A percentile compares a stretch with the other conserved stretches of the same genome.
phyloP scores from a whole-genome alignment of 2,329 filamentous ascomycete genomes.

The Calonectria pseudoturangicola region DNA sequence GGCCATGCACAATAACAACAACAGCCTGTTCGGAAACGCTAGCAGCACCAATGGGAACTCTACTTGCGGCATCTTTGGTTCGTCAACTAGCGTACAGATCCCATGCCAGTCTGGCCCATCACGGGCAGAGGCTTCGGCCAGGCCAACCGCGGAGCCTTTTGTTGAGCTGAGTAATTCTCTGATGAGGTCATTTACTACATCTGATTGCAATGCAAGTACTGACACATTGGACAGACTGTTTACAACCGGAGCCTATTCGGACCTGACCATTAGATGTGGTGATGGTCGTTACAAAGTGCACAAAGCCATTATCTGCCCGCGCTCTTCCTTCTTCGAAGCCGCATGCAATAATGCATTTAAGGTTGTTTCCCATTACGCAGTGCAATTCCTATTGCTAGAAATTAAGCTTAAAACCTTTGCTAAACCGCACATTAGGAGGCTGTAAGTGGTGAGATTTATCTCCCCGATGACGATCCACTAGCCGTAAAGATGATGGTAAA shows the following conservation, averaged over 20 bases:
- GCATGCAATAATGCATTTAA: constrained; percentile 4
- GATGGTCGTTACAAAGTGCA: constrained; percentile 31
- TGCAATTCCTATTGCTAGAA: not conserved
- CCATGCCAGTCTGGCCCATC: not conserved
- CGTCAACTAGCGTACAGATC: not conserved
- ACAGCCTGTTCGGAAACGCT: not conserved
- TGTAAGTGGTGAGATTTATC: constrained; percentile 12
- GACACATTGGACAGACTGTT: constrained; percentile 1
- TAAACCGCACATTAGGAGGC: constrained; percentile 28
- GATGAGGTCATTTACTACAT: constrained; percentile 2
- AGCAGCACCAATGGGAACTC: not conserved
- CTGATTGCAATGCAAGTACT: not conserved
- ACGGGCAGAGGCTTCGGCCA: not conserved
- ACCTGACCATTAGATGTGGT: constrained; percentile 30
- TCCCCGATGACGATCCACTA: constrained; percentile 24
- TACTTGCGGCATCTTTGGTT: not conserved
- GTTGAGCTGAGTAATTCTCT: constrained; percentile 26
- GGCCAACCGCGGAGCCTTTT: constrained; percentile 9
- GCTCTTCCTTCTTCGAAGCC: constrained; percentile 31
- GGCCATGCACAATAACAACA: too few species aligned
- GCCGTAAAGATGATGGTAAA: constrained; percentile 35
- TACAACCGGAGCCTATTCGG: constrained; percentile 37
- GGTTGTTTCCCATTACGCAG: not conserved
- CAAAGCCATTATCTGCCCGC: constrained; percentile 37
- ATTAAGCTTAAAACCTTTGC: not conserved